Evolutionary conservation across 768 basidiomycete species (phyloP).

Genomic region (Kwoniella europaea): DNA sequence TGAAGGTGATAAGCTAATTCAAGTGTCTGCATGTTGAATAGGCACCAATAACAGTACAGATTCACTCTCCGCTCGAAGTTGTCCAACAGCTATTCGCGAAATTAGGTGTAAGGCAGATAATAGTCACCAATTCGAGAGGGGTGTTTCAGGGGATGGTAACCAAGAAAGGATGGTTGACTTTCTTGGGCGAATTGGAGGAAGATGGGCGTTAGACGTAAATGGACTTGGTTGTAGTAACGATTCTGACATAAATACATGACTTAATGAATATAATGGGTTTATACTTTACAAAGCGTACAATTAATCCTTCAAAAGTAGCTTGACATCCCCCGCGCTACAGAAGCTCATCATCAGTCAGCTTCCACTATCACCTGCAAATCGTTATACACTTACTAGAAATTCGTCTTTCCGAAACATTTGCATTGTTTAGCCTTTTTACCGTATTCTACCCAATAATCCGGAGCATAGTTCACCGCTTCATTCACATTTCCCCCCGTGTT

Average conservation of each 20-base stretch:
- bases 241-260: neutral
- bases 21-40: slow-evolving; percentile 47
- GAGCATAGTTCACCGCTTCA: too few species aligned
- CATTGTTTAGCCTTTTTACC: too few species aligned
- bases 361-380: too few species aligned
- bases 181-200: slow-evolving; percentile 70
- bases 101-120: slow-evolving; percentile 86
- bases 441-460: too few species aligned
- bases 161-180: slow-evolving; percentile 92
- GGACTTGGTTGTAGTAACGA: neutral
- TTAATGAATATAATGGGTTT: neutral
- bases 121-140: slow-evolving; percentile 81
- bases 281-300: too few species aligned
- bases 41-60: slow-evolving; percentile 85
- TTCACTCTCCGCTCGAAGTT: slow-evolving; percentile 85
- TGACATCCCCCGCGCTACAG: too few species aligned
- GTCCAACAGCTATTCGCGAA: slow-evolving; percentile 94
- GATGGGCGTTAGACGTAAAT: slow-evolving; percentile 16
- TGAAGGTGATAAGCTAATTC: too few species aligned
- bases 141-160: slow-evolving; percentile 87
- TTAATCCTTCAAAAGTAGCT: too few species aligned
- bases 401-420: too few species aligned
- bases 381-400: too few species aligned
- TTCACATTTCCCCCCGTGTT: too few species aligned
- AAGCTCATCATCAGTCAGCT: too few species aligned